These are phyloP conservation scores for Penicillium daleae DNA, from an alignment of 495 filamentous ascomycete genomes.

Conservation along the genomic window DNA sequence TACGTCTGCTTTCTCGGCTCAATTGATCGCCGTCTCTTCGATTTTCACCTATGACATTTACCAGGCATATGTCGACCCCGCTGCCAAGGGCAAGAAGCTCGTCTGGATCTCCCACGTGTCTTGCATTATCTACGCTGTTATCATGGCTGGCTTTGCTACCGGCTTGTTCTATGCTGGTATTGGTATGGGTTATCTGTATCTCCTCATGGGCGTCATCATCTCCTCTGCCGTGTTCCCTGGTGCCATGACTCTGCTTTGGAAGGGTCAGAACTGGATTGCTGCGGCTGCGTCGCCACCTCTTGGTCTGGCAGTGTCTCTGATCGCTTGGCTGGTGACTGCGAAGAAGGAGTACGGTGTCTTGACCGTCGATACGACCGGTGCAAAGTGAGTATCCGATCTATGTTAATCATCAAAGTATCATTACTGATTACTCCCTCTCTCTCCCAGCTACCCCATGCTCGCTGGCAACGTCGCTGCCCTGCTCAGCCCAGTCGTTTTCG, in stretches of 20 bases:
- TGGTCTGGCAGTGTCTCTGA: conserved; percentile 74
- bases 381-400: conserved; percentile 55
- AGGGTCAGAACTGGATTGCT: conserved; percentile 78
- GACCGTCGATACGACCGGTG: conserved; percentile 74
- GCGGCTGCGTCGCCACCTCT: conserved; percentile 76
- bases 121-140: conserved; percentile 75
- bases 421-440: background rate
- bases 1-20: conserved; percentile 84
- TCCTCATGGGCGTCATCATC: conserved; percentile 93
- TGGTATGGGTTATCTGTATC: conserved; percentile 76
- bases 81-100: conserved; percentile 71
- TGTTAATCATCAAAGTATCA: background rate
- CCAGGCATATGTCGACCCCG: conserved; percentile 60
- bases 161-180: conserved; percentile 74
- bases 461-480: conserved; percentile 84
- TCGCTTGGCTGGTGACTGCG: conserved; percentile 90
- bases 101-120: conserved; percentile 84
- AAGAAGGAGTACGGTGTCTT: conserved; percentile 75
- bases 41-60: conserved; percentile 96
- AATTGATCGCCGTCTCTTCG: conserved; percentile 89
- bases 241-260: conserved; percentile 80
- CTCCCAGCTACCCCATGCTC: conserved; percentile 77
- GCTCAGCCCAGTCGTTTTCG: conserved; percentile 76
- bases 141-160: conserved; percentile 85
- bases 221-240: conserved; percentile 84